A percentile compares a stretch with the other conserved stretches of the same genome.
Conservation (phyloP, 768 basidiomycete genomes). For the Amyloporia xantha region DNA sequence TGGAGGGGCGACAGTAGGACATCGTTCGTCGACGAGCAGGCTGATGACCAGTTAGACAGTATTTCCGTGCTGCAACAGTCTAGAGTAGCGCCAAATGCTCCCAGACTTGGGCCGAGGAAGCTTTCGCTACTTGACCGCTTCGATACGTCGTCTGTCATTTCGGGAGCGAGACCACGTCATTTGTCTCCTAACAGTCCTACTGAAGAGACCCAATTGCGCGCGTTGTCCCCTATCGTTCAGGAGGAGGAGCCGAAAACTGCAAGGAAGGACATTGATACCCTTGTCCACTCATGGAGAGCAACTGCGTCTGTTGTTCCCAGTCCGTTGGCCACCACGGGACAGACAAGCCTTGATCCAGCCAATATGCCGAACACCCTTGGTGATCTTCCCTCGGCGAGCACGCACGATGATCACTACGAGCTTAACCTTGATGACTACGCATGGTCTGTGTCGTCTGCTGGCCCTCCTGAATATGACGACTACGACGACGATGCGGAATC, state of each 20-base stretch:
- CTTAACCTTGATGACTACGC: constrained; percentile 54
- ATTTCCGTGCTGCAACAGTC: constrained; percentile 21
- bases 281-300: constrained; percentile 64
- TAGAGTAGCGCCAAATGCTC: constrained; percentile 24
- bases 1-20: constrained; percentile 50
- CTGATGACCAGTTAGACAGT: constrained; percentile 28
- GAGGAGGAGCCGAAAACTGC: constrained; percentile 49
- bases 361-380: constrained; percentile 42
- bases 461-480: constrained; percentile 41
- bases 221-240: constrained; percentile 57
- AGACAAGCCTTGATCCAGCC: constrained; percentile 43
- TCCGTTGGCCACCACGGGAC: constrained; percentile 42
- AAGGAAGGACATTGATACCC: constrained; percentile 40
- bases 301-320: constrained; percentile 42
- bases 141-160: constrained; percentile 34
- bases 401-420: constrained; percentile 14
- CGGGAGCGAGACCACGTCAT: constrained; percentile 23
- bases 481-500: constrained; percentile 30
- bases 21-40: constrained; percentile 36
- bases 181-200: constrained; percentile 23
- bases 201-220: constrained; percentile 20
- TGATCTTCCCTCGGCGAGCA: constrained; percentile 18
- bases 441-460: constrained; percentile 65
- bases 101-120: constrained; percentile 55
- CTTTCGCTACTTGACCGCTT: constrained; percentile 65